These are phyloP conservation scores for Citrus hindsii DNA, from an alignment of 345 rosid species.

Conservation along the genomic window DNA sequence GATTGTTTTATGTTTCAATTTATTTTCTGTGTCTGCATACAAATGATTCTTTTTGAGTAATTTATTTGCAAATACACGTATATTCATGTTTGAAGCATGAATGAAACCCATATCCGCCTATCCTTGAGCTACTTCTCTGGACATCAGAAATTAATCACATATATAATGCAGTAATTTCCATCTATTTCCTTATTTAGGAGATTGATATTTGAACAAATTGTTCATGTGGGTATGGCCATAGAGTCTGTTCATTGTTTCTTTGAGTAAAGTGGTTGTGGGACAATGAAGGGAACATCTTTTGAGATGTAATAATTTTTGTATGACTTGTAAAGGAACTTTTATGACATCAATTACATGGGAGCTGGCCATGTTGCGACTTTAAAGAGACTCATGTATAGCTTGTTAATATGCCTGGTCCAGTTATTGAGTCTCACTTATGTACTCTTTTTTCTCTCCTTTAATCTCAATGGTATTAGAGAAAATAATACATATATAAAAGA, in stretches of 20 bases:
- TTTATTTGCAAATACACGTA: neutral
- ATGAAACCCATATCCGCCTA: neutral
- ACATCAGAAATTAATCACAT: neutral
- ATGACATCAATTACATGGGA: neutral
- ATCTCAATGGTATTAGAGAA: neutral
- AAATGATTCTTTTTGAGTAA: slow-evolving; percentile 3
- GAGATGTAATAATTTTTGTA: neutral
- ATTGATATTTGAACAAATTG: neutral
- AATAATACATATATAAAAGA: too few relatives aligned
- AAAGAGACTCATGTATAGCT: neutral
- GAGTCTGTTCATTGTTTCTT: slow-evolving; percentile 11
- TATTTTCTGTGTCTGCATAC: neutral
- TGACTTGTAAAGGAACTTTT: neutral
- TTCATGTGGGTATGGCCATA: slow-evolving; percentile 16
- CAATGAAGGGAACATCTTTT: slow-evolving; percentile 1
- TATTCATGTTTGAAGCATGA: neutral
- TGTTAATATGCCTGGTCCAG: neutral
- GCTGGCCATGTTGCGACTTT: neutral
- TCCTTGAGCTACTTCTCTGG: neutral
- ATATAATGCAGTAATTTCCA: too few relatives aligned
- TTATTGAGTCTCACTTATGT: neutral
- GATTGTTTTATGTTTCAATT: neutral
- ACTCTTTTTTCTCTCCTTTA: neutral
- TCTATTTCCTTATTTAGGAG: neutral
- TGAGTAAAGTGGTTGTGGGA: slow-evolving; percentile 9